Evolutionary conservation across 2,329 filamentous ascomycete species (phyloP), one percentile per base, ranked within the genome.

Genomic region (Beauveria scarabaeidicola): DNA sequence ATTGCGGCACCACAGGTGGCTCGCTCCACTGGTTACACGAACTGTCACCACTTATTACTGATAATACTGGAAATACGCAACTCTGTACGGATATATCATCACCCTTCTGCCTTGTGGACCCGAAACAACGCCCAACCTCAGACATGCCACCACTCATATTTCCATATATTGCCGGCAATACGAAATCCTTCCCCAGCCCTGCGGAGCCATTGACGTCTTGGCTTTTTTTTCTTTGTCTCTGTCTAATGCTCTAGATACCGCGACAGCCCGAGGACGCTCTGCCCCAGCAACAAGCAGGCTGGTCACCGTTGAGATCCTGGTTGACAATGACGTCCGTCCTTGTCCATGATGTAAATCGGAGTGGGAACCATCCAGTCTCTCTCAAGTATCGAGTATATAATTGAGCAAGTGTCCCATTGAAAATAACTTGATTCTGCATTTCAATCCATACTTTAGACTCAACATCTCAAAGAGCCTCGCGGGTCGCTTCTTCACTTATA

Each of bases 251-350:
- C 23, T 46, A 9, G 13, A 15, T 44, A 19, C 21, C 13, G 43
- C 53, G 53, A 56, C 43, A 56, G 29, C 27, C 43, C 32, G 43
- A 27, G 21, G n/a, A 43, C 10, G 17, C 46, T 23, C 32, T 36
- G 15, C n/a, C n/a, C 10, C n/a, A 19, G 21, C 21, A 23, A 25
- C 23, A 27, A n/a, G 51, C 17, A 27, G 55, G 46, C 46, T 43
- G 56, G 38, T 48, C 58, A 53, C 43, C 51, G 5, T 21, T 25
- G 25, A 21, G n/a, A 55, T 32, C 23, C 21, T 32, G 41, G 27
- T 27, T n/a, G 29, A 54, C 40, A 52, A 60, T 60, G 58, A 60
- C 58, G 58, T 60, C 19, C 50, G 43, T 47, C 51, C 47, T n/a
- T 47, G 29, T 25, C 50, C 50, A 56, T 46, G 44, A 44, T 51